These are phyloP conservation scores for Leccinum fibrillosum DNA, from an alignment of 768 basidiomycete genomes.

Conservation along the genomic window DNA sequence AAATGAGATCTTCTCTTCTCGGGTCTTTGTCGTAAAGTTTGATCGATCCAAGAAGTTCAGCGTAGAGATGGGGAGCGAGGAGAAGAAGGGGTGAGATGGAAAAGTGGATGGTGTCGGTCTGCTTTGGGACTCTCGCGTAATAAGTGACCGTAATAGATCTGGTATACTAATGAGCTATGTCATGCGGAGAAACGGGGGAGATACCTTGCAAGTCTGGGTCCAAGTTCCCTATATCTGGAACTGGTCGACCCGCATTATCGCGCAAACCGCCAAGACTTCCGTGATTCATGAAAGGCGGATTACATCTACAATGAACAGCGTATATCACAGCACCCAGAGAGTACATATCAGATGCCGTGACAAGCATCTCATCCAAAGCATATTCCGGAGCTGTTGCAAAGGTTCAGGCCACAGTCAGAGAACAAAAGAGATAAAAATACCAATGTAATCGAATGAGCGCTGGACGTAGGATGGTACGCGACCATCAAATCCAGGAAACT, in stretches of 20 bases:
- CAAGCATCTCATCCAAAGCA: conserved; percentile 81
- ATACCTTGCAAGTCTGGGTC: conserved; percentile 74
- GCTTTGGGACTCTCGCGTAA: conserved; percentile 72
- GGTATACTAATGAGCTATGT: conserved; percentile 6
- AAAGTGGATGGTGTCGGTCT: conserved; percentile 79
- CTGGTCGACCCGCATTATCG: conserved; percentile 61
- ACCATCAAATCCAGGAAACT: conserved; percentile 86
- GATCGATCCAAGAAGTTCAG: conserved; percentile 95
- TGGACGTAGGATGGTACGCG: conserved; percentile 79
- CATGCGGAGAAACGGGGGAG: conserved; percentile 3
- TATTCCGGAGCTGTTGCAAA: conserved; percentile 82
- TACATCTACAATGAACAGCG: conserved; percentile 86
- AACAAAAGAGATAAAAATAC: conserved; percentile 36
- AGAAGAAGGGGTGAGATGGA: conserved; percentile 88
- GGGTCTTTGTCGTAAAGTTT: conserved; percentile 89
- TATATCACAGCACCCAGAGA: conserved; percentile 89
- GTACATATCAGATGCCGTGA: conserved; percentile 90
- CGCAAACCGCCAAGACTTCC: conserved; percentile 68
- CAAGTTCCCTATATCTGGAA: conserved; percentile 59
- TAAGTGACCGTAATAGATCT: conserved; percentile 73
- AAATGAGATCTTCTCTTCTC: conserved; percentile 95
- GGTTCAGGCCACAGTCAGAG: not conserved
- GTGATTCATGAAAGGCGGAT: conserved; percentile 84
- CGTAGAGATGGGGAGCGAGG: conserved; percentile 91
- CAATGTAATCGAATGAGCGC: conserved; percentile 93